These are phyloP conservation scores for Cyclospora cayetanensis DNA, from an alignment of 169 alveolate genomes.

Conservation along the genomic window DNA sequence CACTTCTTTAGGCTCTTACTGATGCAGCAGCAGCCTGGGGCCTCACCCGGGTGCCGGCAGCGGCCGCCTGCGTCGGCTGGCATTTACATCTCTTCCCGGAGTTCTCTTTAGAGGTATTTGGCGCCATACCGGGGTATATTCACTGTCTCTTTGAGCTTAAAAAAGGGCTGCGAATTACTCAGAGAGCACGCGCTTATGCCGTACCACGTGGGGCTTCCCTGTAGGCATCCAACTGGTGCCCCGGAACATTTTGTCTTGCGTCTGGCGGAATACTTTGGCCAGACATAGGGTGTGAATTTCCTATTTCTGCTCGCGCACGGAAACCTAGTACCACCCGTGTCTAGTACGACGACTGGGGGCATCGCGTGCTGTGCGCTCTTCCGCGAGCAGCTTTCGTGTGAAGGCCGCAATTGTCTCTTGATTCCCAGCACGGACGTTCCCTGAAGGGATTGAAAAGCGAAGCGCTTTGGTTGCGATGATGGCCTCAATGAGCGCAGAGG, in stretches of 20 bases:
- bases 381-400: neutral
- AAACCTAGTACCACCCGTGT: neutral
- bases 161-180: neutral
- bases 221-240: neutral
- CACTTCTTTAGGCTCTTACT: too few species aligned
- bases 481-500: constrained; percentile 67
- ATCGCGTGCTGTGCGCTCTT: neutral
- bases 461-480: constrained; percentile 22
- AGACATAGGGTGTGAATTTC: neutral
- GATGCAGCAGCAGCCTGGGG: constrained; percentile 36
- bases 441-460: neutral
- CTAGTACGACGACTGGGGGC: neutral
- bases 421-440: neutral
- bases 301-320: neutral
- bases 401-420: neutral
- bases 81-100: neutral
- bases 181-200: neutral
- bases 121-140: neutral
- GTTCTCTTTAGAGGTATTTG: neutral
- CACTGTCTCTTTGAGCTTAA: neutral
- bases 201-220: constrained; percentile 49
- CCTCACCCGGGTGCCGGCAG: constrained; percentile 44
- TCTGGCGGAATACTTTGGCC: neutral
- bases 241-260: neutral
- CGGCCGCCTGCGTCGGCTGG: constrained; percentile 26